Conservation (phyloP, 1,284 basidiomycete species). For the Boletus sp. region DNA sequence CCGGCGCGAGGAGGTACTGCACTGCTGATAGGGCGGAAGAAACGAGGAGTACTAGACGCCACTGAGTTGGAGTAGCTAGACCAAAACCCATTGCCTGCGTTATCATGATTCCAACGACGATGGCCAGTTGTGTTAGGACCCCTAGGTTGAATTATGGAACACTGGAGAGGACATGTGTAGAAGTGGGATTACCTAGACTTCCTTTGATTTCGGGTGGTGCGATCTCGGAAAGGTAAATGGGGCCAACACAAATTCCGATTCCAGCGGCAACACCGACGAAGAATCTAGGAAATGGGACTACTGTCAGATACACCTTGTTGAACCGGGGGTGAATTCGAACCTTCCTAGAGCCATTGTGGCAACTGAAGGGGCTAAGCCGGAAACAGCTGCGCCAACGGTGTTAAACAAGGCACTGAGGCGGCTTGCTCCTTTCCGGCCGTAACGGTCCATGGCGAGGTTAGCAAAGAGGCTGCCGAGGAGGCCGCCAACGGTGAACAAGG, state of each 20-base stretch:
- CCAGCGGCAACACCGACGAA: slow-evolving; percentile 80
- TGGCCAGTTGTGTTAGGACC: slow-evolving; percentile 83
- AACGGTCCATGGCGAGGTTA: slow-evolving; percentile 65
- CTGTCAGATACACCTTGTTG: background rate
- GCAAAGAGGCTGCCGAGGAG: slow-evolving; percentile 72
- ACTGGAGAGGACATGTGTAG: background rate
- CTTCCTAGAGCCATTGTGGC: slow-evolving; percentile 61
- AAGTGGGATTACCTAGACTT: slow-evolving; percentile 49
- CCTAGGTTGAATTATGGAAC: slow-evolving; percentile 42
- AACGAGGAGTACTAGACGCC: slow-evolving; percentile 72
- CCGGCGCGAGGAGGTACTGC: slow-evolving; percentile 54
- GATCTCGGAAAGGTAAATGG: slow-evolving; percentile 81
- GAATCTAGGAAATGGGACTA: slow-evolving; percentile 47
- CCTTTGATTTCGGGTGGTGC: slow-evolving; percentile 71
- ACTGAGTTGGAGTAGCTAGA: slow-evolving; percentile 59
- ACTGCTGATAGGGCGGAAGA: slow-evolving; percentile 56
- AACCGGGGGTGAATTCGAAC: slow-evolving; percentile 35
- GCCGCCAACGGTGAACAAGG: slow-evolving; percentile 87
- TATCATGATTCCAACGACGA: slow-evolving; percentile 79
- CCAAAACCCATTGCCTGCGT: slow-evolving; percentile 67
- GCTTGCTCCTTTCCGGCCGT: slow-evolving; percentile 65
- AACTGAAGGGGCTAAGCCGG: slow-evolving; percentile 62
- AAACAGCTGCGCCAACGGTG: slow-evolving; percentile 57
- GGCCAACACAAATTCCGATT: slow-evolving; percentile 81
- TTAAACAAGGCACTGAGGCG: slow-evolving; percentile 57